Evolutionary conservation across 2,329 filamentous ascomycete genomes (phyloP), one percentile per base, ranked within the genome.

Genomic region (Helotiales sp.): DNA sequence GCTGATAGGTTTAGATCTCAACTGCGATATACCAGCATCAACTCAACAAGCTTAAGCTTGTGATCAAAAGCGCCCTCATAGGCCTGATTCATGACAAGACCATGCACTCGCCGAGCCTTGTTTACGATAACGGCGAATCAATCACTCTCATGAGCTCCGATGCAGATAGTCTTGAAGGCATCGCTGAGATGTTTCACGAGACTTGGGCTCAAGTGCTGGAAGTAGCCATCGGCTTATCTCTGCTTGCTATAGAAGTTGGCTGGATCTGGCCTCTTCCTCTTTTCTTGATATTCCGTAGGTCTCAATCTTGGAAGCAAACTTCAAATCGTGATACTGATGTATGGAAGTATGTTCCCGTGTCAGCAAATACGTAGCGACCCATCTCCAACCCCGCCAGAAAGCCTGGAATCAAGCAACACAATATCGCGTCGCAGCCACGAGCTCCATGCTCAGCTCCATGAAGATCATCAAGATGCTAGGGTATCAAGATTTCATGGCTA

Each of bases 191-290:
- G 72, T 57, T 75, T 13, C 76, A 79, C 48, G 76, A 79, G 40
- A 71, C 69, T 0, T 78, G 76, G 75, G 76, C 73, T 0, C 70
- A 76, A 13, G 34, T 72, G 1, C n/a, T 78, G 0, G 77, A 79
- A 55, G 71, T 78, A 0, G 34, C 72, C 0, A 64, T 79, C 33
- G 78, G 76, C 1, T 68, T 76, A 2, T 47, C 55, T 6, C 66
- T 80, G 52, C 60, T 80, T 2, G 69, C 71, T 7, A 59, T 58
- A 12, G 61, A 77, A 59, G 72, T 80, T 3, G 74, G 76, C 10
- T 78, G 76, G 75, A 56, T 79, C 3, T 77, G 71, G 63, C 72
- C 72, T 0, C 60, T 78, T 10, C 76, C 76, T 0, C 59, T 77
- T 2, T 56, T 73, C 3, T 60, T 78, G n/a, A 76, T 78, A 1